Percentiles rank a stretch among this genome's conserved stretches.
Evolutionary conservation across 2,329 filamentous ascomycete genomes (phyloP).

Genomic region (Ceratocystis ficicola): DNA sequence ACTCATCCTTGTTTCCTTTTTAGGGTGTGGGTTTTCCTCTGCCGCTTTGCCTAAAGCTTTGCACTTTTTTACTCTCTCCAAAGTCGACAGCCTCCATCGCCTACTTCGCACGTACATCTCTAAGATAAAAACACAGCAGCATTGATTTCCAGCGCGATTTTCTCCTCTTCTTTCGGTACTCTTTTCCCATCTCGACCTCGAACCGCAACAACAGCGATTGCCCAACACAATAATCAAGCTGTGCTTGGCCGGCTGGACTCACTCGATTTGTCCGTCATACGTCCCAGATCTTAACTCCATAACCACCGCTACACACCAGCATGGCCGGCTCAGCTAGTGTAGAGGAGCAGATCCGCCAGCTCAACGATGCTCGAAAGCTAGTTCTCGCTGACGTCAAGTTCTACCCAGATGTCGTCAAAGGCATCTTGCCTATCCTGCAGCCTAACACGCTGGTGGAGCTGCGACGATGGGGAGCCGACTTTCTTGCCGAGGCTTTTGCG

Average conservation of each 20-base stretch:
- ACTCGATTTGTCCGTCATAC: neutral
- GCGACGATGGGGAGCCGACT: conserved; percentile 91
- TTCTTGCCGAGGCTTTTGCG: conserved; percentile 89
- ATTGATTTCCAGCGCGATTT: neutral
- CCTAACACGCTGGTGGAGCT: conserved; percentile 63
- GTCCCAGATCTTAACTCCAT: conserved; percentile 10
- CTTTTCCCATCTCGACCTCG: neutral
- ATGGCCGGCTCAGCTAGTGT: conserved; percentile 50
- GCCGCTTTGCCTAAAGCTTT: neutral
- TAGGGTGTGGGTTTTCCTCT: neutral
- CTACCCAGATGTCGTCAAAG: conserved; percentile 84
- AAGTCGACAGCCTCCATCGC: neutral
- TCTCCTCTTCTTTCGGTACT: neutral
- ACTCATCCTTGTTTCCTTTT: conserved; percentile 4
- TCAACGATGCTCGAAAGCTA: conserved; percentile 80
- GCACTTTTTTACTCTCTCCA: neutral
- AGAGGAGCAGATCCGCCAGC: conserved; percentile 69
- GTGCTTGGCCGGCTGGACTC: neutral
- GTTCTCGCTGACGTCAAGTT: conserved; percentile 76
- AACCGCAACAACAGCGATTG: neutral
- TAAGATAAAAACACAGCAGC: neutral
- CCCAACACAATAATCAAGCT: neutral
- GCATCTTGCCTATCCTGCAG: conserved; percentile 82
- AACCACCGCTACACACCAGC: conserved; percentile 25
- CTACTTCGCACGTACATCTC: neutral